phyloP scores from a whole-genome alignment of 768 basidiomycete species.

The Boletus huronensis region DNA sequence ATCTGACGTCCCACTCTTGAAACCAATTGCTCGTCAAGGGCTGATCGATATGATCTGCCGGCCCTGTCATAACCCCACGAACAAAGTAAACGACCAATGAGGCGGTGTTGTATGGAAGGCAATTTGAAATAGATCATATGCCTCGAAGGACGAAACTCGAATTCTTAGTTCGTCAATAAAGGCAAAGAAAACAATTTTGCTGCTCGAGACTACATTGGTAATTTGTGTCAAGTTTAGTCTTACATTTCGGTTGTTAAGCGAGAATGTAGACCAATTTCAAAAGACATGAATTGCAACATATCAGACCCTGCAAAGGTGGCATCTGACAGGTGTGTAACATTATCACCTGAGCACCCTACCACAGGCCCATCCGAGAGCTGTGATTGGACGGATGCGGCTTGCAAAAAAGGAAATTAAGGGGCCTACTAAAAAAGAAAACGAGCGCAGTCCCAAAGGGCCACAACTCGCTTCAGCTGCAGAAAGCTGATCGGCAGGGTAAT shows the following conservation, averaged over 20 bases:
- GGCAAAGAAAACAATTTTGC: not conserved
- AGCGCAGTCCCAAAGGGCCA: too few species aligned
- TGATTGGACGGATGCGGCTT: too few species aligned
- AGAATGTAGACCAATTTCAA: not conserved
- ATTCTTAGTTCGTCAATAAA: not conserved
- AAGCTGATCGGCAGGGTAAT: too few species aligned
- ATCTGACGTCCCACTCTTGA: not conserved
- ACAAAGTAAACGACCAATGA: not conserved
- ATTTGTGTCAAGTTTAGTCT: not conserved
- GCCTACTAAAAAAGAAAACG: too few species aligned
- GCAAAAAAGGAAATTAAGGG: too few species aligned
- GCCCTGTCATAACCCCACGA: not conserved
- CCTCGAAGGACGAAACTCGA: not conserved
- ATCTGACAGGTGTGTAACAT: too few species aligned
- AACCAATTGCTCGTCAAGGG: not conserved
- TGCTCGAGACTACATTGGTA: not conserved
- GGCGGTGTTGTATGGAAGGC: not conserved
- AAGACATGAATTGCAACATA: not conserved
- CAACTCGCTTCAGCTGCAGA: too few species aligned
- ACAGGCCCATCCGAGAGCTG: too few species aligned
- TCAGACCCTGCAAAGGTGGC: too few species aligned
- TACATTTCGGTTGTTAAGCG: conserved; percentile 23
- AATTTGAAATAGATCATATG: not conserved
- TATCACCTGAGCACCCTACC: too few species aligned
- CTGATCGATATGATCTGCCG: not conserved